Evolutionary conservation across 257 asterid genomes (phyloP).

Genomic region (Catharanthus roseus): DNA sequence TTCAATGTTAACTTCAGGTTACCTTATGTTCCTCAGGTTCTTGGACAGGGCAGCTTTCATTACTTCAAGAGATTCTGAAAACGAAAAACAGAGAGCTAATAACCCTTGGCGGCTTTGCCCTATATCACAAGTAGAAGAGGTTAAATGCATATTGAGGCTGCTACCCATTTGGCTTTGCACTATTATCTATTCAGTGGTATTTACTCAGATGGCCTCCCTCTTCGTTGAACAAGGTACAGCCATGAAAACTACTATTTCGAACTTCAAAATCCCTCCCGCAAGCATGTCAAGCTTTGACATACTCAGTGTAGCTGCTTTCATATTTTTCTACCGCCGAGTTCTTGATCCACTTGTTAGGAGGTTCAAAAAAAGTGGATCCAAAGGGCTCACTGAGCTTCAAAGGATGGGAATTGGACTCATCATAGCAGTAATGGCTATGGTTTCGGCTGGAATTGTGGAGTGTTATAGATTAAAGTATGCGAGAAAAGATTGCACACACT

Average conservation of each 20-base stretch:
- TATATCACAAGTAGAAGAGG: constrained; percentile 92
- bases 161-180: constrained; percentile 98
- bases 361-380: constrained; percentile 28
- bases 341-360: constrained; percentile 50
- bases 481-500: constrained; percentile 47
- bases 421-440: constrained; percentile 72
- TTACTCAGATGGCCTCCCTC: constrained; percentile 95
- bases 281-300: constrained; percentile 96
- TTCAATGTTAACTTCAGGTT: constrained; percentile 7
- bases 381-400: constrained; percentile 75
- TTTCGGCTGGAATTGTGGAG: constrained; percentile 78
- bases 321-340: constrained; percentile 68
- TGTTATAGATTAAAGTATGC: constrained; percentile 64
- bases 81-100: constrained; percentile 32
- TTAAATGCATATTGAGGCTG: constrained; percentile 70
- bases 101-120: constrained; percentile 82
- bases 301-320: constrained; percentile 70
- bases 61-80: constrained; percentile 46
- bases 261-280: constrained; percentile 82
- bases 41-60: constrained; percentile 76
- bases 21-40: constrained; percentile 34
- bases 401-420: constrained; percentile 92
- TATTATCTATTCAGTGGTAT: constrained; percentile 80
- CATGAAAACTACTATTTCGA: constrained; percentile 55
- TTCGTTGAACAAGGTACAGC: constrained; percentile 98